phyloP scores from a whole-genome alignment of 768 basidiomycete genomes.

The Epithele typhae region DNA sequence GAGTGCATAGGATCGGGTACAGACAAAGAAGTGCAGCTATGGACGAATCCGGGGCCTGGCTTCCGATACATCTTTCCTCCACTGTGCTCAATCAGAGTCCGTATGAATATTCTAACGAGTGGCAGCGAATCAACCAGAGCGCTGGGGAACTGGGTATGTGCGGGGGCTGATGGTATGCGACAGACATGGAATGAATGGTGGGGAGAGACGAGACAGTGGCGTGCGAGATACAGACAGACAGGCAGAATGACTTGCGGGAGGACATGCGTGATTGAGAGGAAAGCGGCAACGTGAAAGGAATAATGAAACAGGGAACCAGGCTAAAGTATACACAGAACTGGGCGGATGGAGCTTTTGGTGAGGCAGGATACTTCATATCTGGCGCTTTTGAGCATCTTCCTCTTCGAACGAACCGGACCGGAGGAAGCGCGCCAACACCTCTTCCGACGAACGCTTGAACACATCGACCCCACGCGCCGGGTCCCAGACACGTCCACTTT shows the following conservation, averaged over 20 bases:
- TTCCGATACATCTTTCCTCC: no score
- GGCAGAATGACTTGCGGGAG: background rate
- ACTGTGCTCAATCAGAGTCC: no score
- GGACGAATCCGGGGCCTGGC: no score
- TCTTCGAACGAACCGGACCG: slow-evolving; percentile 73
- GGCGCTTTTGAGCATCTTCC: slow-evolving; percentile 28
- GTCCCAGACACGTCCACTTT: slow-evolving; percentile 70
- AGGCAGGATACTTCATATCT: slow-evolving; percentile 7
- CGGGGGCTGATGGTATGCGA: slow-evolving; percentile 13
- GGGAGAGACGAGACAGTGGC: background rate
- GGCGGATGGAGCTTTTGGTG: background rate
- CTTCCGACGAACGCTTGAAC: slow-evolving; percentile 85
- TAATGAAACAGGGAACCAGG: slow-evolving; percentile 13
- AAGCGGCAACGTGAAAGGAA: slow-evolving; percentile 1
- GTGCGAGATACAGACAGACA: background rate
- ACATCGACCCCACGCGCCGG: slow-evolving; percentile 80
- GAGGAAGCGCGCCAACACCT: slow-evolving; percentile 80
- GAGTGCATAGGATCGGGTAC: no score
- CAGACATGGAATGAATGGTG: background rate
- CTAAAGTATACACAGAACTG: background rate
- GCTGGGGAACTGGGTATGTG: slow-evolving; percentile 9
- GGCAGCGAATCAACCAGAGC: slow-evolving; percentile 1
- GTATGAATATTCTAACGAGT: slow-evolving; percentile 5
- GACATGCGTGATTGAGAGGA: background rate
- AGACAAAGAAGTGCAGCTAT: no score